phyloP scores from a whole-genome alignment of 2,329 filamentous ascomycete genomes.

The Xylaria sp. region DNA sequence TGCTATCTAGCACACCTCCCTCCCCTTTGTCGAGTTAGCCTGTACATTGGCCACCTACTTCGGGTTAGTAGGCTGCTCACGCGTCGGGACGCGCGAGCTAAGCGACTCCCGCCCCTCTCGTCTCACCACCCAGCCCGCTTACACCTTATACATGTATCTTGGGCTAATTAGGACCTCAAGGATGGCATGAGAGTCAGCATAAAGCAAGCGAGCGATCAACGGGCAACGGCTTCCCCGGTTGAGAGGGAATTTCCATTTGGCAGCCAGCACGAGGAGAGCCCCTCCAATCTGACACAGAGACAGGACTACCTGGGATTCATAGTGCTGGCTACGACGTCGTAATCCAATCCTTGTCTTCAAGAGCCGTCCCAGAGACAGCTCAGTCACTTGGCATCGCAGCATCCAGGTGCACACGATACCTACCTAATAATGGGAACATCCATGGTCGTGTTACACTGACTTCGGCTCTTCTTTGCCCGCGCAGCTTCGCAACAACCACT shows the following conservation, averaged over 20 bases:
- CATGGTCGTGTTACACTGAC: slow-evolving; percentile 15
- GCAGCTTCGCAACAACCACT: slow-evolving; percentile 3
- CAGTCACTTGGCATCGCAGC: slow-evolving; percentile 19
- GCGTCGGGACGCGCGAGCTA: too few species aligned
- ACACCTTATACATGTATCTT: too few species aligned
- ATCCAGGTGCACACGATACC: slow-evolving; percentile 13
- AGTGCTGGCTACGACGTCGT: slow-evolving; percentile 10
- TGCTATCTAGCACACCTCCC: too few species aligned
- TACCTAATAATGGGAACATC: slow-evolving; percentile 12
- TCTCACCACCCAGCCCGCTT: background rate
- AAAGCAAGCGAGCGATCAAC: background rate
- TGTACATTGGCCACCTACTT: too few species aligned
- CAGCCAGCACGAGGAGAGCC: background rate
- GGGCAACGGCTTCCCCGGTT: background rate
- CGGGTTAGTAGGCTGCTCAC: too few species aligned
- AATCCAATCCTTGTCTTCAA: slow-evolving; percentile 14
- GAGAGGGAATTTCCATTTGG: background rate
- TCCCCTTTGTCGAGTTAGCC: too few species aligned
- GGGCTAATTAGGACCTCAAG: too few species aligned
- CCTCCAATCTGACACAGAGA: background rate
- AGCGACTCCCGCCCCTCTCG: background rate
- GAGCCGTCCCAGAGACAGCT: slow-evolving; percentile 8
- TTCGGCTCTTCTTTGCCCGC: slow-evolving; percentile 19
- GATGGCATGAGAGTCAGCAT: background rate
- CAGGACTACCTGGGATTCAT: background rate